These are phyloP conservation scores for Ogataea haglerorum DNA, from an alignment of 805 yeast species.

Conservation along the genomic window DNA sequence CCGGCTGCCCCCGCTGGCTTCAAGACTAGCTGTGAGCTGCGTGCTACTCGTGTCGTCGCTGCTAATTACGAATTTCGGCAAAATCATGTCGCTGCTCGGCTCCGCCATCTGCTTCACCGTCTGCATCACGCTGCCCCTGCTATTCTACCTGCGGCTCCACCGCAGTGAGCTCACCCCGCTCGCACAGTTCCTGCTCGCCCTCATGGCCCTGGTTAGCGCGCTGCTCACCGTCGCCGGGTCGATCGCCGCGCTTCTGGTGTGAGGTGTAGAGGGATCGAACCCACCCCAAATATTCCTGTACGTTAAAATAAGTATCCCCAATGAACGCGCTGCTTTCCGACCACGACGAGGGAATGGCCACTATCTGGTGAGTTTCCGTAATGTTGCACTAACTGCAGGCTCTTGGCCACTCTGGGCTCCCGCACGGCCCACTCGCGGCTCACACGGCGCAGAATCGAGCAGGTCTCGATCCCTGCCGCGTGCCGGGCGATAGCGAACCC, in stretches of 20 bases:
- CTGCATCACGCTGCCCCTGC: slow-evolving; percentile 74
- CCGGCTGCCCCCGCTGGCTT: slow-evolving; percentile 13
- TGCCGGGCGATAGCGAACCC: slow-evolving; percentile 33
- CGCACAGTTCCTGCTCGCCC: slow-evolving; percentile 39
- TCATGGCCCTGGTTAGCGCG: slow-evolving; percentile 44
- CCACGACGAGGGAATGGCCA: slow-evolving; percentile 25
- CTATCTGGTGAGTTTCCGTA: slow-evolving; percentile 27
- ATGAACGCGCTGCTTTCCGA: slow-evolving; percentile 2
- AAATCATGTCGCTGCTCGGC: slow-evolving; percentile 77
- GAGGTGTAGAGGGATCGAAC: slow-evolving; percentile 11
- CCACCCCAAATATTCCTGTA: not conserved
- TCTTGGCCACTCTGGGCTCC: slow-evolving; percentile 30
- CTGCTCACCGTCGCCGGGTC: slow-evolving; percentile 59
- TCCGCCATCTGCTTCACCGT: slow-evolving; percentile 75
- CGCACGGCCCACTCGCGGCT: slow-evolving; percentile 23
- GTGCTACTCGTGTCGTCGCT: slow-evolving; percentile 58
- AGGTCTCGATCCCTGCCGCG: slow-evolving; percentile 40
- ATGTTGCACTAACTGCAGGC: slow-evolving; percentile 17
- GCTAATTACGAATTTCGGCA: slow-evolving; percentile 74
- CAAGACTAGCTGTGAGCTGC: slow-evolving; percentile 49
- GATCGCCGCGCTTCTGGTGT: slow-evolving; percentile 41
- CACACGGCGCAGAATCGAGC: slow-evolving; percentile 32
- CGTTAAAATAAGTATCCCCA: slow-evolving; percentile 8
- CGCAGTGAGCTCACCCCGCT: slow-evolving; percentile 37
- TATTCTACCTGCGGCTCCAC: slow-evolving; percentile 64